phyloP scores from a whole-genome alignment of 106 monocot species.

The Dactylorhiza incarnata region DNA sequence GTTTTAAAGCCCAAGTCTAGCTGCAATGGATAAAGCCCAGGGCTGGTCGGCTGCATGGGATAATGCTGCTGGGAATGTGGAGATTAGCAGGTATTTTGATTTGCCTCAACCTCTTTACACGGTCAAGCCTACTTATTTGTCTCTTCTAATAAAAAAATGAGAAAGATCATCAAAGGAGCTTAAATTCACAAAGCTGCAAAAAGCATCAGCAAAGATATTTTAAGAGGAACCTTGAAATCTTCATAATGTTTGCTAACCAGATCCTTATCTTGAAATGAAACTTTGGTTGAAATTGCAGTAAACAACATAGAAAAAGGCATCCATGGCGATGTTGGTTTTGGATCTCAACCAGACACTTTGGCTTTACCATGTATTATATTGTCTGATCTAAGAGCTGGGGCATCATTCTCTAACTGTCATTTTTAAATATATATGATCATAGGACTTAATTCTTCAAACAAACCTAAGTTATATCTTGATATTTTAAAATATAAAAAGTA shows the following conservation, averaged over 20 bases:
- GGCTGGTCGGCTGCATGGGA: too few relatives aligned
- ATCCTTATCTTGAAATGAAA: constrained; percentile 70
- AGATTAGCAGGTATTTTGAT: too few relatives aligned
- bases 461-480: neutral
- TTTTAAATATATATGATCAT: neutral
- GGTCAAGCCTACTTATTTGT: constrained; percentile 54
- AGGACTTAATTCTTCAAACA: neutral
- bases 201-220: neutral
- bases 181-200: neutral
- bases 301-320: constrained; percentile 94
- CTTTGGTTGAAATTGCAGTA: constrained; percentile 80
- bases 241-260: constrained; percentile 56
- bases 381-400: constrained; percentile 1
- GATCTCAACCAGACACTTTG: constrained; percentile 16
- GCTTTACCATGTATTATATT: constrained; percentile 14
- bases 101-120: constrained; percentile 71
- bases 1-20: too few relatives aligned
- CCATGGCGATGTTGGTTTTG: constrained; percentile 59
- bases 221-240: constrained; percentile 57
- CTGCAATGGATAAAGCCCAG: too few relatives aligned
- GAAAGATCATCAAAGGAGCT: neutral
- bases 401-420: constrained; percentile 12
- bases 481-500: neutral
- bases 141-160: constrained; percentile 34
- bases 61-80: too few relatives aligned